Evolutionary conservation across 169 alveolate species (phyloP), one percentile per base, ranked within the genome.

Genomic region (Babesia bigemina): DNA sequence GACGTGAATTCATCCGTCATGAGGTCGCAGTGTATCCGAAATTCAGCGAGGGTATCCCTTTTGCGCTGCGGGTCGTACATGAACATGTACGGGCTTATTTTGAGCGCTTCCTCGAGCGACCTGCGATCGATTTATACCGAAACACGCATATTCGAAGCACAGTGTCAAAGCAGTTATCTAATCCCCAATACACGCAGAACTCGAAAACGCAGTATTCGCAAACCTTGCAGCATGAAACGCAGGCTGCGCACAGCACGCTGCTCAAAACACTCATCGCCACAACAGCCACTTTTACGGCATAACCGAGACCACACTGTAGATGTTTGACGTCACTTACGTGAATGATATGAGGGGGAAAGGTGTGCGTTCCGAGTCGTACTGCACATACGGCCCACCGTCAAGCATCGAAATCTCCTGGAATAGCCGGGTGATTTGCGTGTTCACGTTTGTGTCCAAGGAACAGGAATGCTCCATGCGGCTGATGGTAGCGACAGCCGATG

Each of bases 301-400:
- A 33, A 4, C 10, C 6, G 39, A 6, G n/a, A 6, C 39, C 39
- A 33, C 39, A 33, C 39, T 33, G 2, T 33, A 33, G 10, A 33
- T 6, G 39, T 33, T 33, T 33, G 10, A 33, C 6, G 39, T 4
- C 39, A 61, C 85, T 63, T 62, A 81, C 84, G 82, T 70, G 55
- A 83, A 65, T 14, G 77, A 53, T 12, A 83, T 67, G 47, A 83
- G 69, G 0, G 90, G 90, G 10, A 75, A 56, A 33, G 70, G 13
- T 0, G 84, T 26, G 28, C 75, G 73, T 22, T 83, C 86, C 29
- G 75, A n/a, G 61, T 83, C 90, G 24, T 55, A 67, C 44, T 44
- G 66, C 12, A 70, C 57, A 55, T 69, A 83, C 29, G 90, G 90
- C 7, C 90, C 90, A 12, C 90, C 90, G n/a, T 76, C 72, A 39